Conservation (phyloP, 306 rosid species). For the Malus orientalis region DNA sequence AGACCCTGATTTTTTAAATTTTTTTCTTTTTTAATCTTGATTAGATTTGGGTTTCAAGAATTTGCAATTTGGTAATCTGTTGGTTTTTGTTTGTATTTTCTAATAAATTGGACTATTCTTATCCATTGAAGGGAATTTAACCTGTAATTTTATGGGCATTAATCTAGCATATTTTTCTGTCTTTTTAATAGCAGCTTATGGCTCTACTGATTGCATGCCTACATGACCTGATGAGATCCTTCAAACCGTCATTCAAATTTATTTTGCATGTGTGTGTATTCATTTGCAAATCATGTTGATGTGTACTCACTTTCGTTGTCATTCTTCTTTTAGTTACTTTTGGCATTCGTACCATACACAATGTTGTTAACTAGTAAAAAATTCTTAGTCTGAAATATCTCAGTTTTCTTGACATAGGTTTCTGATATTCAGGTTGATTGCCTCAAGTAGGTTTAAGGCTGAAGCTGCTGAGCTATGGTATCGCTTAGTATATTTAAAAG, state of each 20-base stretch:
- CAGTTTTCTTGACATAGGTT: neutral
- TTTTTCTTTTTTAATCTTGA: neutral
- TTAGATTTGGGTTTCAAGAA: neutral
- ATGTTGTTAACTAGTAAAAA: neutral
- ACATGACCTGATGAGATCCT: neutral
- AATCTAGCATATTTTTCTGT: neutral
- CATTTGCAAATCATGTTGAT: neutral
- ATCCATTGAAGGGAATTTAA: neutral
- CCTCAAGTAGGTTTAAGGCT: neutral
- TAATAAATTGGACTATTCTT: neutral
- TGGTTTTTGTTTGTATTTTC: neutral
- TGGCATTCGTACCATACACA: neutral
- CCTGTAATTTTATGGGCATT: neutral
- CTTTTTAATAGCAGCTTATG: neutral
- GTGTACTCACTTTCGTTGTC: neutral
- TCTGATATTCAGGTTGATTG: constrained; percentile 1
- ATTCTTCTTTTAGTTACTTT: neutral
- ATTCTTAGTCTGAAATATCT: neutral
- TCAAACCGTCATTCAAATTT: neutral
- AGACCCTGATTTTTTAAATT: too few relatives aligned
- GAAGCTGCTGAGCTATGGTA: neutral
- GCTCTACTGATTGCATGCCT: neutral
- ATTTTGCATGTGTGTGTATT: neutral
- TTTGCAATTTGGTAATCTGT: neutral
- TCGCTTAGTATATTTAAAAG: neutral